A percentile compares a stretch with the other conserved stretches of the same genome.
phyloP scores from a whole-genome alignment of 169 alveolate genomes.

The Hepatocystis sp. region DNA sequence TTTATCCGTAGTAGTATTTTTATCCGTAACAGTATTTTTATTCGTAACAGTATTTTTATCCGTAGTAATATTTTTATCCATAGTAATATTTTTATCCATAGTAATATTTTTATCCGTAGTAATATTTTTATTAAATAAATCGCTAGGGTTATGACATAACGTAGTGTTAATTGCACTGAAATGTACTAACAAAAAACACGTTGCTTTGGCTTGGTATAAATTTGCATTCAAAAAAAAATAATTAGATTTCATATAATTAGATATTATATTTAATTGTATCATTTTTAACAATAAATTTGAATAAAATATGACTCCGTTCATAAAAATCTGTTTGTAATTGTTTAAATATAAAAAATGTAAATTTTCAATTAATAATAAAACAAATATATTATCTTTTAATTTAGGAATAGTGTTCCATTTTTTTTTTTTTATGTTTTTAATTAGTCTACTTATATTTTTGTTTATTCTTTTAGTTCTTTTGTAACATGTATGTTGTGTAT shows the following conservation, averaged over 20 bases:
- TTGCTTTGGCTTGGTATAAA: conserved; percentile 21
- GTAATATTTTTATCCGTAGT: not conserved
- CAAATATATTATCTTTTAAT: not conserved
- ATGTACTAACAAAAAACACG: conserved; percentile 5
- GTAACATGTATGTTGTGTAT: not conserved
- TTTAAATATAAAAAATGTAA: conserved; percentile 20
- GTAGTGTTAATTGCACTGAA: not conserved
- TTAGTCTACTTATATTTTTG: not conserved
- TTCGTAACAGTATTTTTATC: not conserved
- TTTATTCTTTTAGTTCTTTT: not conserved
- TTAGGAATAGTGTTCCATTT: conserved; percentile 37
- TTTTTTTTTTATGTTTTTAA: conserved; percentile 1
- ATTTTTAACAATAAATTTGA: conserved; percentile 13
- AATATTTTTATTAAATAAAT: not conserved
- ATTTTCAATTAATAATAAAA: conserved; percentile 28
- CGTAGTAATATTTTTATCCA: not conserved
- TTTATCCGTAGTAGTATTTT: not conserved
- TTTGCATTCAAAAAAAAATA: conserved; percentile 16
- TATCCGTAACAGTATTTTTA: too few relatives aligned
- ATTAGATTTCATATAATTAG: conserved; percentile 2
- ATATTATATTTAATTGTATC: conserved; percentile 5
- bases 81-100: not conserved
- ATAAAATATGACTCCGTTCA: conserved; percentile 19
- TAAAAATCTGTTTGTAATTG: conserved; percentile 9
- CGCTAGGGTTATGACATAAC: not conserved